These are phyloP conservation scores for Parathielavia appendiculata DNA, from an alignment of 495 filamentous ascomycete species.

Conservation along the genomic window DNA sequence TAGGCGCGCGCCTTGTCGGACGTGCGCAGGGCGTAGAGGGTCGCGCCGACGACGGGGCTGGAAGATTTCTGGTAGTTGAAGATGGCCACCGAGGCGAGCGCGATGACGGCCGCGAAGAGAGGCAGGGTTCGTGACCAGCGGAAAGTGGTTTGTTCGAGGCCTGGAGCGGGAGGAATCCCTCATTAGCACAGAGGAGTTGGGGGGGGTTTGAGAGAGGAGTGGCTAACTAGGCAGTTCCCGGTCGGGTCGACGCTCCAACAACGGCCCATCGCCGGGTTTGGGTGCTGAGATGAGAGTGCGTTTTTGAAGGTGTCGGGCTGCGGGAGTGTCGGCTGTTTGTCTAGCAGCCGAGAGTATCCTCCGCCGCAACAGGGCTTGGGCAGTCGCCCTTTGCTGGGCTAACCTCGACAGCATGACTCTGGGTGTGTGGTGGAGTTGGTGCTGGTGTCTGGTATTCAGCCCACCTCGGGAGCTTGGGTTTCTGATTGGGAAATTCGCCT, in stretches of 20 bases:
- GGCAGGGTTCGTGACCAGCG: slow-evolving; percentile 49
- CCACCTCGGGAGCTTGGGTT: slow-evolving; percentile 1
- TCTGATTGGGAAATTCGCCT: background rate
- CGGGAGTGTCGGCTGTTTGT: background rate
- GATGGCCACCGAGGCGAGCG: slow-evolving; percentile 66
- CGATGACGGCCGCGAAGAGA: slow-evolving; percentile 54
- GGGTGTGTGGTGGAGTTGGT: slow-evolving; percentile 4
- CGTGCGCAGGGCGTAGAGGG: slow-evolving; percentile 85
- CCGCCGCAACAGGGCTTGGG: slow-evolving; percentile 16
- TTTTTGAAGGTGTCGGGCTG: slow-evolving; percentile 10
- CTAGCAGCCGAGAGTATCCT: slow-evolving; percentile 10
- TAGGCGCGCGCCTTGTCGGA: slow-evolving; percentile 64
- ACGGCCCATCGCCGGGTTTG: slow-evolving; percentile 56
- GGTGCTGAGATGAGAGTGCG: slow-evolving; percentile 43
- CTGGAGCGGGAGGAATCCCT: slow-evolving; percentile 11
- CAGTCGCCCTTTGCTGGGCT: slow-evolving; percentile 31
- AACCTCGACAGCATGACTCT: slow-evolving; percentile 37
- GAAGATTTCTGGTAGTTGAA: slow-evolving; percentile 98
- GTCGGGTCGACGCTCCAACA: slow-evolving; percentile 75
- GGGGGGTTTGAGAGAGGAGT: background rate
- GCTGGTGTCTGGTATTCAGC: background rate
- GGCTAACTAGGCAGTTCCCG: slow-evolving; percentile 63
- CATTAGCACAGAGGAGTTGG: background rate
- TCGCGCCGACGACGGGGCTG: slow-evolving; percentile 73
- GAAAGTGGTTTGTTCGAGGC: slow-evolving; percentile 30